Base-by-base conservation (phyloP, 1,284 basidiomycete species). In the Trichosporon asahii region DNA sequence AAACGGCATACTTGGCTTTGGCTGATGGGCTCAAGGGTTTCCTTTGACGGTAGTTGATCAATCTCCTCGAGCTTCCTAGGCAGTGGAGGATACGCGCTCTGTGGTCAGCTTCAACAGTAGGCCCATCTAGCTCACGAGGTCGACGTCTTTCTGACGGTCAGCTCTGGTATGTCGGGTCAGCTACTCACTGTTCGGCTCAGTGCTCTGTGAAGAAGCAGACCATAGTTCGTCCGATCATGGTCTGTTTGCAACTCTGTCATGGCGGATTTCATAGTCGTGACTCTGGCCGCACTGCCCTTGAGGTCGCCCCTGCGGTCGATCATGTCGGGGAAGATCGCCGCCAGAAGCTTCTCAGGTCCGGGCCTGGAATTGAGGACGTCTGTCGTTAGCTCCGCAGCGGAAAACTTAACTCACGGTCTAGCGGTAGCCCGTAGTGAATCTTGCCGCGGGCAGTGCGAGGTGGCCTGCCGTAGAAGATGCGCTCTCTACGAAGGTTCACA, bases 1-100 rank as follows among this genome's bases (percentile, higher is more conserved):
- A 89, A 96, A 21, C 89, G 86, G 75, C 86, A 89, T 49, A 97
- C 91, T 91, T 37, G 78, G 78, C 89, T 87, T 61, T 75, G 73
- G 9, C 68, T 57, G 37, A 66, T 27, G 5, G 49, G 68, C 27
- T 68, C 21, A 11, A 69, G 66, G 7, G 61, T 18, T 21, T 66
- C 33, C 4, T 40, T 1, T 9, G 21, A 15, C 18, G 33, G 15
- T 18, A 5, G 55, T 23, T 33, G 31, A 37, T 23, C 23, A 2
- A 7, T 27, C 12, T 55, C 12, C 5, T 11, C 61, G 15, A 23
- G 35, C 5, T 33, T 35, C 12, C 4, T 6, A 2, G 23, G 25
- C n/a, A 68, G 27, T 1, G 23, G 55, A 15, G 53, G 66, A 21
- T 70, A 70, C 2, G 35, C 44, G 15, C 49, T 21, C 68, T 69